These are phyloP conservation scores for Tolypocladium endophyticum DNA, from an alignment of 2,329 filamentous ascomycete genomes.

Conservation along the genomic window DNA sequence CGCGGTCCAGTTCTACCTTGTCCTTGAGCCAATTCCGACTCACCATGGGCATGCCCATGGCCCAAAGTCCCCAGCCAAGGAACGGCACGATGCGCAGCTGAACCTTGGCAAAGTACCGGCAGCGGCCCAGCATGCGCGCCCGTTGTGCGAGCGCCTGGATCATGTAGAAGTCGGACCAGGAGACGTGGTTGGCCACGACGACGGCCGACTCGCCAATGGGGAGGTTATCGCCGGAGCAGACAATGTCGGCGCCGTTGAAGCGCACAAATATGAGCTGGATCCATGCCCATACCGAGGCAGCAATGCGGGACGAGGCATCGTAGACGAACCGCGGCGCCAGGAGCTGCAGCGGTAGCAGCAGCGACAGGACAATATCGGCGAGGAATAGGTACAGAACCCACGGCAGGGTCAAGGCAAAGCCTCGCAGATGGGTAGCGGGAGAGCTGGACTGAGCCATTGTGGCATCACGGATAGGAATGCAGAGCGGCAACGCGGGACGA, in stretches of 20 bases:
- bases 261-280: constrained; percentile 47
- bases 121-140: constrained; percentile 48
- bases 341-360: constrained; percentile 35
- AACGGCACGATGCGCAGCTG: constrained; percentile 49
- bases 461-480: neutral
- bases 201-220: constrained; percentile 47
- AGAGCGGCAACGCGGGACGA: neutral
- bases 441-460: constrained; percentile 7
- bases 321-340: constrained; percentile 40
- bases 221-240: constrained; percentile 39
- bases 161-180: constrained; percentile 55
- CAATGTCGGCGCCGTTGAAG: constrained; percentile 42
- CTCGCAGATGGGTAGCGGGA: constrained; percentile 28
- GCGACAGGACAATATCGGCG: constrained; percentile 39
- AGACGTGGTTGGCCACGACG: constrained; percentile 49
- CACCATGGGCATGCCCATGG: constrained; percentile 54
- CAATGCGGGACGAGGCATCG: constrained; percentile 42
- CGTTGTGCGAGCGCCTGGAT: constrained; percentile 46
- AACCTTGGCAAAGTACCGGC: constrained; percentile 52
- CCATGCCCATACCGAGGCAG: constrained; percentile 43
- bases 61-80: constrained; percentile 54
- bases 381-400: constrained; percentile 43
- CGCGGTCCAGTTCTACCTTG: constrained; percentile 41
- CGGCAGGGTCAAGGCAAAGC: constrained; percentile 31
- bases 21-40: constrained; percentile 49